A percentile compares a stretch with the other conserved stretches of the same genome.
phyloP scores from a whole-genome alignment of 73 alveolate species.

The Paramecium bursaria region DNA sequence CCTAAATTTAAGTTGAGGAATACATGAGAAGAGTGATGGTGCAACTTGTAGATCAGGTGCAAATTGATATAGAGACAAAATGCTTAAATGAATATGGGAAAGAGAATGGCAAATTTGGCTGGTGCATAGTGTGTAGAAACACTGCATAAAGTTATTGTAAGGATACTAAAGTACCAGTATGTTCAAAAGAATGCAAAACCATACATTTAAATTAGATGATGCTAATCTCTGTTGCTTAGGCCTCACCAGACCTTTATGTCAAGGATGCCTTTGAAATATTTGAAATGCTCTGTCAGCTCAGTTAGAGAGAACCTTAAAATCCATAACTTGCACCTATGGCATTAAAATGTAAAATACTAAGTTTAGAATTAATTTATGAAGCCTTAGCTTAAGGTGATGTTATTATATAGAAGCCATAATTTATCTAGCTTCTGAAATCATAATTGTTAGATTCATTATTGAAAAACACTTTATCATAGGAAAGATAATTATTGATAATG shows the following conservation, averaged over 20 bases:
- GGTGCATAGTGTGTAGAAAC: conserved; percentile 74
- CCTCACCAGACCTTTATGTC: not conserved
- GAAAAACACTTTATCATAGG: conserved; percentile 87
- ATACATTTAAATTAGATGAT: conserved; percentile 59
- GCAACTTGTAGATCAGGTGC: not conserved
- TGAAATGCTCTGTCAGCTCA: conserved; percentile 56
- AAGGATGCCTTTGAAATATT: conserved; percentile 54
- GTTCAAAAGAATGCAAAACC: conserved; percentile 70
- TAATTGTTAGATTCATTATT: conserved; percentile 91
- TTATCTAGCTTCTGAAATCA: conserved; percentile 86
- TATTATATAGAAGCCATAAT: conserved; percentile 79
- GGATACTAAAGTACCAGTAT: conserved; percentile 72
- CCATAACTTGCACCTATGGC: not conserved
- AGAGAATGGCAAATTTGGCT: conserved; percentile 74
- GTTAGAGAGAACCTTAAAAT: conserved; percentile 49
- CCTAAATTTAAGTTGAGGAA: conserved; percentile 5
- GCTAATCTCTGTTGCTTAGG: conserved; percentile 10
- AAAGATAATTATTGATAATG: conserved; percentile 84
- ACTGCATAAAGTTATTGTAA: conserved; percentile 68
- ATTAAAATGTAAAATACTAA: conserved; percentile 83
- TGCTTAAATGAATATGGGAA: conserved; percentile 81
- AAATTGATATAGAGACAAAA: conserved; percentile 2
- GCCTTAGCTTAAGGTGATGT: conserved; percentile 91
- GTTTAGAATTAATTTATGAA: conserved; percentile 90
- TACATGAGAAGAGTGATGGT: conserved; percentile 6